phyloP scores from a whole-genome alignment of 495 filamentous ascomycete genomes.

The Amniculicola lignicola region DNA sequence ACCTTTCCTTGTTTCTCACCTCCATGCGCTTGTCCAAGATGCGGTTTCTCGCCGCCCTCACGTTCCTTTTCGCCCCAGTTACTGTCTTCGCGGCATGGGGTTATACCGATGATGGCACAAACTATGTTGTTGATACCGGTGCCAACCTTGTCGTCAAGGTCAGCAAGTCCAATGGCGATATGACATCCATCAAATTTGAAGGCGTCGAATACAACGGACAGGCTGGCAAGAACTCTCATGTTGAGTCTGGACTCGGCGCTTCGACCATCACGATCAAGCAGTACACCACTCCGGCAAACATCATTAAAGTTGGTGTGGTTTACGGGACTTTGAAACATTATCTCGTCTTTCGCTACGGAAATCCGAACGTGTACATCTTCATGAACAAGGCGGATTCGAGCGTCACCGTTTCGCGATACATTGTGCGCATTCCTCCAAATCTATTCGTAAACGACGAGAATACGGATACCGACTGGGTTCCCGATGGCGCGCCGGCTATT shows the following conservation, averaged over 20 bases:
- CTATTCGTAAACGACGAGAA: slow-evolving; percentile 3
- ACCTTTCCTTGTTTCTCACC: no score
- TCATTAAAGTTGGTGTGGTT: not conserved
- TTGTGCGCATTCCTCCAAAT: not conserved
- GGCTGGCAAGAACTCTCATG: not conserved
- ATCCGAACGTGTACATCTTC: slow-evolving; percentile 5
- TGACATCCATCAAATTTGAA: slow-evolving; percentile 3
- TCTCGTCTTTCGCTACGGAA: not conserved
- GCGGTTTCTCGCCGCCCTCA: not conserved
- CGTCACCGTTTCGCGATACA: slow-evolving; percentile 1
- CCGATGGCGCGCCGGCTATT: slow-evolving; percentile 1
- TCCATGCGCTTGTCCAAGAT: not conserved
- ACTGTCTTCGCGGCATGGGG: not conserved
- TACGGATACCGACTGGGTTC: slow-evolving; percentile 5
- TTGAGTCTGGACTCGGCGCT: not conserved
- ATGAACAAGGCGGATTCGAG: not conserved
- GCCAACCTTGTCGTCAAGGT: slow-evolving; percentile 10
- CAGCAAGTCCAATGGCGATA: slow-evolving; percentile 7
- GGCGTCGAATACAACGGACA: slow-evolving; percentile 10
- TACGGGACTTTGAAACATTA: not conserved
- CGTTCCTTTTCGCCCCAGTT: not conserved
- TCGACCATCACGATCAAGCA: not conserved
- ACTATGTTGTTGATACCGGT: slow-evolving; percentile 4
- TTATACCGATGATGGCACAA: slow-evolving; percentile 5
- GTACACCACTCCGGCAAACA: slow-evolving; percentile 1